phyloP scores from a whole-genome alignment of 2,329 filamentous ascomycete genomes.

The Scolecobasidium constrictum region DNA sequence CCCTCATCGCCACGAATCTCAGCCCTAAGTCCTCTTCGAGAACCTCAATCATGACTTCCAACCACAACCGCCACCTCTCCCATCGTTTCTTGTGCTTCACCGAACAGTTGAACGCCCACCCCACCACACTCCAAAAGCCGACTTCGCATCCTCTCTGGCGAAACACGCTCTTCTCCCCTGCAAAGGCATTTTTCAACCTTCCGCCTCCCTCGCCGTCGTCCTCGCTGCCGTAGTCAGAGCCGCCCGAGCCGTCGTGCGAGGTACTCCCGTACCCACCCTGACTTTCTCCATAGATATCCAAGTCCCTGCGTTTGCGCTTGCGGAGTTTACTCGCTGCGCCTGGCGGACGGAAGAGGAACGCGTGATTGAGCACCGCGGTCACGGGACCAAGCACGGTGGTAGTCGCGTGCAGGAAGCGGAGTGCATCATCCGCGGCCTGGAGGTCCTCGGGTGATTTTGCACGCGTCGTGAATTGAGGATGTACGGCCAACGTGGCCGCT shows the following conservation, averaged over 20 bases:
- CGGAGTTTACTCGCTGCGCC: not conserved
- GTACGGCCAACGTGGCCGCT: slow-evolving; percentile 69
- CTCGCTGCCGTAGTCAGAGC: slow-evolving; percentile 16
- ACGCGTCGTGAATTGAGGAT: slow-evolving; percentile 69
- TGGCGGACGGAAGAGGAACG: slow-evolving; percentile 53
- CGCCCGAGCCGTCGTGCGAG: slow-evolving; percentile 5
- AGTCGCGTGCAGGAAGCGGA: slow-evolving; percentile 60
- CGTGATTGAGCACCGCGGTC: slow-evolving; percentile 57
- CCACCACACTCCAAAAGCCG: slow-evolving; percentile 81
- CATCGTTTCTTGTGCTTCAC: slow-evolving; percentile 61
- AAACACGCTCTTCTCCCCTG: slow-evolving; percentile 59
- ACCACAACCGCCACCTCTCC: slow-evolving; percentile 71
- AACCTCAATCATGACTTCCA: slow-evolving; percentile 68
- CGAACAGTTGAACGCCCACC: slow-evolving; percentile 91
- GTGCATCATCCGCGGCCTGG: slow-evolving; percentile 53
- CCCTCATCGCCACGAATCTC: slow-evolving; percentile 14
- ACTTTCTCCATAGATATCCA: no score
- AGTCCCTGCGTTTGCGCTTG: slow-evolving; percentile 14
- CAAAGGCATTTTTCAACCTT: slow-evolving; percentile 49
- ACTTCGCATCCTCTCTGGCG: slow-evolving; percentile 44
- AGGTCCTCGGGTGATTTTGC: slow-evolving; percentile 49
- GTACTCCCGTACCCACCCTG: slow-evolving; percentile 12
- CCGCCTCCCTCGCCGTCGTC: slow-evolving; percentile 27
- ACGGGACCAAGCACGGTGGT: slow-evolving; percentile 55
- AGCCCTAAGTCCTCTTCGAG: slow-evolving; percentile 57